Conservation (phyloP, 768 basidiomycete genomes). For the Polyporus arcularius region DNA sequence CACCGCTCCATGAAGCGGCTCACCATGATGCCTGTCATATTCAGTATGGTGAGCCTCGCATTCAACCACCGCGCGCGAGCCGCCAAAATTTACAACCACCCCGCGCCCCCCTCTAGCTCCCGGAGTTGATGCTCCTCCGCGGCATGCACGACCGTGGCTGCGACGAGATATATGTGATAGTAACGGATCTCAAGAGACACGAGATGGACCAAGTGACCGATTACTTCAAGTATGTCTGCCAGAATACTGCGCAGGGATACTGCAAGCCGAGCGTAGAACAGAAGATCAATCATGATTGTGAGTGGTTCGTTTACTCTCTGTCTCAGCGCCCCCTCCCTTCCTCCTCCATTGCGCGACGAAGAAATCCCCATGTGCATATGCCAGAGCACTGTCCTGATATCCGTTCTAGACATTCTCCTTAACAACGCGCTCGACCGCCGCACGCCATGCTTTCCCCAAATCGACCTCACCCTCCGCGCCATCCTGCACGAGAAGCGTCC, state of each 20-base stretch:
- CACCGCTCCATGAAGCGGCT: constrained; percentile 73
- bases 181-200: constrained; percentile 75
- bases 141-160: constrained; percentile 82
- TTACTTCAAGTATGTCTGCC: constrained; percentile 76
- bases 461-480: constrained; percentile 75
- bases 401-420: constrained; percentile 58
- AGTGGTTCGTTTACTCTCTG: constrained; percentile 26
- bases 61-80: not conserved
- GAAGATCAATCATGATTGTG: constrained; percentile 72
- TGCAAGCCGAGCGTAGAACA: constrained; percentile 68
- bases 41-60: constrained; percentile 63
- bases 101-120: constrained; percentile 47
- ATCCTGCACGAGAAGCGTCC: constrained; percentile 76
- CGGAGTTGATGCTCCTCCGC: constrained; percentile 76
- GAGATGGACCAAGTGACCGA: constrained; percentile 82
- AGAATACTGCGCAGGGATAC: constrained; percentile 59
- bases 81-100: not conserved
- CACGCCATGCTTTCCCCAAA: constrained; percentile 81
- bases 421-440: constrained; percentile 66
- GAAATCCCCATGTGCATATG: not conserved
- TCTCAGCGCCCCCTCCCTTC: not conserved
- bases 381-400: not conserved
- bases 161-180: constrained; percentile 77
- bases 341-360: not conserved
- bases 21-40: constrained; percentile 79